Percentiles rank a stretch among this genome's conserved stretches.
Evolutionary conservation across 192 early-diverging fungal species (phyloP).

Genomic region (Oehlia diaphana): DNA sequence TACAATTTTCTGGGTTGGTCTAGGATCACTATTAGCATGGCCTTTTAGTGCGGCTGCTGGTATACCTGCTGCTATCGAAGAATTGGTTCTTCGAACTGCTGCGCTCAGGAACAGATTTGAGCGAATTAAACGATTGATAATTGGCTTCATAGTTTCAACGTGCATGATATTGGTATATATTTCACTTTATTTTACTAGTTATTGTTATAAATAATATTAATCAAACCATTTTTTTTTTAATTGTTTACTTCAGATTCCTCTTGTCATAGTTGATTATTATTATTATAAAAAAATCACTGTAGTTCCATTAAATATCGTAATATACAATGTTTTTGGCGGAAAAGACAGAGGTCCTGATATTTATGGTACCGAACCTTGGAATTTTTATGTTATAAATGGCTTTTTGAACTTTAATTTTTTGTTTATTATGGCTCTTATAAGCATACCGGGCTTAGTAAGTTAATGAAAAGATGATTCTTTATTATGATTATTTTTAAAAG

Average conservation of each 20-base stretch:
- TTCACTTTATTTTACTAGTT: background rate
- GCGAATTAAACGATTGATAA: slow-evolving; percentile 42
- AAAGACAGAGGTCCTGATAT: slow-evolving; percentile 67
- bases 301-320: slow-evolving; percentile 85
- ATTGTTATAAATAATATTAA: background rate
- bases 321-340: slow-evolving; percentile 87
- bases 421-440: slow-evolving; percentile 70
- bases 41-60: slow-evolving; percentile 80
- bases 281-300: slow-evolving; percentile 72
- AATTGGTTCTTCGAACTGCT: slow-evolving; percentile 47
- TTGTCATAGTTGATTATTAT: slow-evolving; percentile 70
- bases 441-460: slow-evolving; percentile 63
- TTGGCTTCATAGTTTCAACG: background rate
- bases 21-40: slow-evolving; percentile 78
- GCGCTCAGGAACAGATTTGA: slow-evolving; percentile 48
- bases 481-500: background rate
- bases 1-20: slow-evolving; percentile 61
- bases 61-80: slow-evolving; percentile 77
- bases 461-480: background rate
- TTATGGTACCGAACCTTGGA: slow-evolving; percentile 82
- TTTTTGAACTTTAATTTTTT: slow-evolving; percentile 88
- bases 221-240: background rate
- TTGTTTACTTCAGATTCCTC: slow-evolving; percentile 46
- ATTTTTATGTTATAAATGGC: slow-evolving; percentile 89
- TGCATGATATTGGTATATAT: background rate